Base-by-base conservation (phyloP, 2,329 filamentous ascomycete species). In the Xylaria sp. region DNA sequence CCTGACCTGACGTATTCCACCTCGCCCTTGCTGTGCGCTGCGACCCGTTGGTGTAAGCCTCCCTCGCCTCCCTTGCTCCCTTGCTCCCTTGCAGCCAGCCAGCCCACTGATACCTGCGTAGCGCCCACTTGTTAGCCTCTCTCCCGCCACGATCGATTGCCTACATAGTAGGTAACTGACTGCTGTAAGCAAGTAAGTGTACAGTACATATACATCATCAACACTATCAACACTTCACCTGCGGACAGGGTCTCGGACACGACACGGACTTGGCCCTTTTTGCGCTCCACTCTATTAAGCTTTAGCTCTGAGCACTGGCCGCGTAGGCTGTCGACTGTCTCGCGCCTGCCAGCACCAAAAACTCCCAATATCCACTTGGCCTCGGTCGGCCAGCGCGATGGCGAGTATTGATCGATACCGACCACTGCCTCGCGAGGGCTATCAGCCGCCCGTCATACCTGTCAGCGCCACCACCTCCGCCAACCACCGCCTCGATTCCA, bases 351-450 rank as follows among this genome's bases (percentile, higher is more conserved):
- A 55, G 41, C n/a, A 57, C 56, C 59, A 50, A 23, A 63, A 57
- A 50, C 34, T 28, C 10, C 60, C 34, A 30, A 30, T 48, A 56
- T 62, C 52, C 55, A 66, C 67, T 53, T 63, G 66, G 65, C 65
- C 56, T 67, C 43, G 48, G 60, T 66, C 46, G 61, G 65, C 70
- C 68, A 63, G 34, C 71, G 72, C 75, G 73, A 89, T 89, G 87
- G 87, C 86, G 70, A 88, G 85, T 77, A 84, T 89, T 78, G 86
- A 89, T 76, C 81, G 85, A 75, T 89, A 89, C 73, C 83, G 86
- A 70, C 86, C 86, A 61, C 81, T 84, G 66, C 74, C 74, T 59
- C 83, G 86, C 67, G 87, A 89, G 77, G 83, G 82, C 70, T 88
- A 89, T 71, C 86, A 87, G 72, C 85, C 87, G 63, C 86, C 87